Base-by-base conservation (phyloP, 352 stramenopile genomes). In the Globisporangium splendens region DNA sequence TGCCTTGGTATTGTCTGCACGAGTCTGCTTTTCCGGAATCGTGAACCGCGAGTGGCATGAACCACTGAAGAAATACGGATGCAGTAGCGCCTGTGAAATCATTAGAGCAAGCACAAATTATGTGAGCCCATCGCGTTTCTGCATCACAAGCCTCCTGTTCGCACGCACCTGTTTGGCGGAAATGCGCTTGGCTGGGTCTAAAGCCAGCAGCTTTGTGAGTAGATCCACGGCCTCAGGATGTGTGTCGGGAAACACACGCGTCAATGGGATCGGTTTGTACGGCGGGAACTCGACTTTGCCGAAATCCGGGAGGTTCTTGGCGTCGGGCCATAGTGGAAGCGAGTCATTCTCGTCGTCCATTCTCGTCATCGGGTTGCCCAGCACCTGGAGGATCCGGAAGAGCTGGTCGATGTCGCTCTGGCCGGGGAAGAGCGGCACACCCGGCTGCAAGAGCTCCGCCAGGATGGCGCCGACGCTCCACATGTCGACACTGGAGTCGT, bases 401-500 rank as follows among this genome's bases (percentile, higher is more conserved):
- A 96, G 73, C 62, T 96, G 83, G 57, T 94, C 83, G 39, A 93
- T 79, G 62, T 93, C 81, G 53, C 83, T 92, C 56, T 90, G 75
- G 0, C 81, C 86, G n/a, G 79, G 63, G 51, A 96, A 94, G 35
- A 92, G 65, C 46, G 86, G 77, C 18, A 75, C 75, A 8, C 28
- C 28, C 17, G 72, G 59, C 31, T 73, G 68, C 48, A 93, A 55
- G 49, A 93, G 51, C 57, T 93, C 83, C 28, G 74, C 83, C 17
- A 91, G 70, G 39, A 93, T 71, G 13, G 75, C 68, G 20, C 83
- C 84, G 7, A 91, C 72, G 10, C 72, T 65, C 83, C 84, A 94
- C 71, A 94, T 78, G 60, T 94, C 84, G 28, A 92, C 74, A 1
- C 67, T 69, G 0, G 56, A 22, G 46, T 88, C 72, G 60, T 95